A percentile compares a stretch with the other conserved stretches of the same genome.
Conservation (phyloP, 306 rosid species). For the Corylus avellana region DNA sequence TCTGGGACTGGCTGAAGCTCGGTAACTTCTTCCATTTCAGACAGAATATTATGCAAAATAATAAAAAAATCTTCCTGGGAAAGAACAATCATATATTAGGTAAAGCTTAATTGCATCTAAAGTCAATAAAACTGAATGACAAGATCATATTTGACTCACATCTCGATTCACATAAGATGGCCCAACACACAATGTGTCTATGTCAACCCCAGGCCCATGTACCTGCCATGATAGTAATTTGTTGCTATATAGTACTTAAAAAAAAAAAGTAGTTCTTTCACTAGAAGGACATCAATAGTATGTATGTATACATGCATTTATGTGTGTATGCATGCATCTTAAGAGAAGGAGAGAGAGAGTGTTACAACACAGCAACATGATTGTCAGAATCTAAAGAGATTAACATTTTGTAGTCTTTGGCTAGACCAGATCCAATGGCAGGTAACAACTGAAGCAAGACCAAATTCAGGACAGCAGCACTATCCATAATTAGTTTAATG, state of each 20-base stretch:
- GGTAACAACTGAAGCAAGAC: background rate
- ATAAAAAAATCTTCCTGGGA: conserved; percentile 89
- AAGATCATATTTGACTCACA: conserved; percentile 44
- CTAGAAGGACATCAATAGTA: background rate
- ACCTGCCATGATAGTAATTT: conserved; percentile 55
- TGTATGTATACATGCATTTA: background rate
- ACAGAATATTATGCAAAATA: conserved; percentile 68
- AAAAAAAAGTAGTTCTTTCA: background rate
- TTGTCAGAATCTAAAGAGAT: background rate
- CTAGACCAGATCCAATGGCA: background rate
- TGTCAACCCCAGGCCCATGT: conserved; percentile 89
- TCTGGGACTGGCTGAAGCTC: conserved; percentile 91
- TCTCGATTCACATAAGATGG: conserved; percentile 89
- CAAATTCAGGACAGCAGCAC: background rate
- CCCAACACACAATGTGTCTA: conserved; percentile 84
- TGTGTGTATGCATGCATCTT: background rate
- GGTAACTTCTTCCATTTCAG: conserved; percentile 83
- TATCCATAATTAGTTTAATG: background rate
- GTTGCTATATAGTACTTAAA: conserved; percentile 13
- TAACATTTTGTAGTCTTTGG: background rate
- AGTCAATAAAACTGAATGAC: conserved; percentile 21
- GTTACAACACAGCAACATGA: background rate
- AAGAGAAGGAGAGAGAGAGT: background rate
- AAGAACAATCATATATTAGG: conserved; percentile 29
- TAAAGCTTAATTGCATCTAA: conserved; percentile 7